Evolutionary conservation across 1,284 basidiomycete genomes (phyloP), one percentile per base, ranked within the genome.

Genomic region (Boletellus dicymbophilus): DNA sequence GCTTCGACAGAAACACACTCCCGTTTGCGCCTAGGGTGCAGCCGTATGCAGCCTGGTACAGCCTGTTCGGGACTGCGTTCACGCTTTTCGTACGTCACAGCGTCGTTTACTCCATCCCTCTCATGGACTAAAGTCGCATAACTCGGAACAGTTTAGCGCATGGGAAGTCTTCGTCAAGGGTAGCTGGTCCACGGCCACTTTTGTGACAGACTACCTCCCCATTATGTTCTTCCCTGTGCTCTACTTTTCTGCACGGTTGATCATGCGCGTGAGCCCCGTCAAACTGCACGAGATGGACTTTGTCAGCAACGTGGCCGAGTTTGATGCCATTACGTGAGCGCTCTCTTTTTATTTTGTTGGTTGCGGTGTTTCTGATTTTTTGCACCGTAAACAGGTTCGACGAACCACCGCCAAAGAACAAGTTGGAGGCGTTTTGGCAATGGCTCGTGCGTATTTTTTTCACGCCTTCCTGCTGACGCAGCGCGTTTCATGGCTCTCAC

Each of bases 161-260:
- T 74, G 69, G 64, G 57, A 58, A 37, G 76, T 80, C 42, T 80
- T 81, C 65, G 67, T 77, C 53, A 58, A 57, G 18, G 63, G 59
- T 21, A 62, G 55, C 46, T 75, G 74, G 66, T 61, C 63, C 44
- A 58, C 64, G 9, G 60, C 54, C 20, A 64, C 57, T 3, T 75
- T 77, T 46, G 62, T 79, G 49, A 75, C 73, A 47, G 77, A 79
- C 65, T 87, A 87, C 66, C 56, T 88, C 22, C 81, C 85, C n/a
- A 64, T 86, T 53, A 70, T 69, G 21, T 61, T 84, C 51, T 87
- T 86, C 74, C 78, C 81, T 25, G 48, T 84, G 52, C 63, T 86
- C 36, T 87, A 80, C 66, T 2, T 79, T 28, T 71, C 55, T 16
- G 74, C 74, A 49, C 76, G 73, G 58, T 44, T 74, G n/a, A 54